Percentiles rank a stretch among this genome's conserved stretches.
phyloP scores from a whole-genome alignment of 441 rosid species.

The Gossypium lobatum region DNA sequence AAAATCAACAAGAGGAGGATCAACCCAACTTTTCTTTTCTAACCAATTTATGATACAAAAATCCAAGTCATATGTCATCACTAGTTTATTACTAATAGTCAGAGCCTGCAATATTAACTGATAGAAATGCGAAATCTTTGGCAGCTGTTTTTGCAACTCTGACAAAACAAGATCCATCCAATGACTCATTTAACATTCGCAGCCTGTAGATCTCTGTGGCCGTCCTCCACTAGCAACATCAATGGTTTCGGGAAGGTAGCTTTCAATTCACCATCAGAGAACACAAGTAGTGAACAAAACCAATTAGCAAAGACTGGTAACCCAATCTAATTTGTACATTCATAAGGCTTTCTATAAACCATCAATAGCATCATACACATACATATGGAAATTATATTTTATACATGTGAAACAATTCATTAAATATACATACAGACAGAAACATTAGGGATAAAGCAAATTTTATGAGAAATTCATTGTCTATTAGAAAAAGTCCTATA shows the following conservation, averaged over 20 bases:
- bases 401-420: background rate
- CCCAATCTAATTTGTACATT: background rate
- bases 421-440: background rate
- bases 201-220: slow-evolving; percentile 58
- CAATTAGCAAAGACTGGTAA: background rate
- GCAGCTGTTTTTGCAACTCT: background rate
- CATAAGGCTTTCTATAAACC: background rate
- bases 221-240: slow-evolving; percentile 52
- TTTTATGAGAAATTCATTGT: background rate
- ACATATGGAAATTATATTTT: background rate
- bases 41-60: slow-evolving; percentile 10
- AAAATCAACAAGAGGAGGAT: background rate
- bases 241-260: slow-evolving; percentile 71
- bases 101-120: slow-evolving; percentile 2
- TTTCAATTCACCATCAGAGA: slow-evolving; percentile 19
- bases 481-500: background rate
- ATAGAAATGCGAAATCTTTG: background rate
- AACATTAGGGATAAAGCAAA: background rate
- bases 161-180: background rate
- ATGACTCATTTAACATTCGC: slow-evolving; percentile 43
- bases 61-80: background rate
- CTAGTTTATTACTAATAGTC: background rate
- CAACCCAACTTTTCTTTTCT: background rate
- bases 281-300: slow-evolving; percentile 6
- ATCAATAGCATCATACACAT: background rate